These are phyloP conservation scores for Cymbidium sinense DNA, from an alignment of 106 monocot species.

Conservation along the genomic window DNA sequence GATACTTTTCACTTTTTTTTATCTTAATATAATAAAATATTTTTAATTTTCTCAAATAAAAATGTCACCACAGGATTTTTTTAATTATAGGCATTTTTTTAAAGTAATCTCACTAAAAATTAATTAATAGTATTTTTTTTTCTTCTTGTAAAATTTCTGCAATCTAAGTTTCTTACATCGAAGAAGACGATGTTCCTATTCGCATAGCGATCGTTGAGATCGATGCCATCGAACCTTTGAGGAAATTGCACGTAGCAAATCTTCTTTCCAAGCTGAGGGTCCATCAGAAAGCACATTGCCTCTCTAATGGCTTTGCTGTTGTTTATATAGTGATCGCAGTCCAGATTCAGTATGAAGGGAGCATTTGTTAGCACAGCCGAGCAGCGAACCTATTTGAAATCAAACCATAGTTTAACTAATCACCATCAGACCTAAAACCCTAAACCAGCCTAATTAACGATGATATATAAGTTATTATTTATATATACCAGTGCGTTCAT, in stretches of 20 bases:
- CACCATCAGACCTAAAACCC: too few species aligned
- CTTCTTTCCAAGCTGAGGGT: constrained; percentile 91
- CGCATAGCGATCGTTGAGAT: constrained; percentile 69
- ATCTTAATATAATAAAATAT: too few species aligned
- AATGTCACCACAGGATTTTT: too few species aligned
- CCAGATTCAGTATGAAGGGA: constrained; percentile 79
- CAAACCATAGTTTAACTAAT: too few species aligned
- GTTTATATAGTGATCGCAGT: constrained; percentile 92
- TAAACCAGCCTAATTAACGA: too few species aligned
- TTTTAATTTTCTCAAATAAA: too few species aligned
- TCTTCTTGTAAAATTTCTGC: too few species aligned
- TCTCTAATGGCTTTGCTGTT: constrained; percentile 86
- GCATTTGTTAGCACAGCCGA: constrained; percentile 91
- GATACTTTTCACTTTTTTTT: too few species aligned
- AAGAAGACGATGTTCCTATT: constrained; percentile 94
- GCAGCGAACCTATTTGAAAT: constrained; percentile 46
- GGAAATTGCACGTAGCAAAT: constrained; percentile 95
- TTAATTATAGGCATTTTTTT: too few species aligned
- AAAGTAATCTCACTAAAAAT: too few species aligned
- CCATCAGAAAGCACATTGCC: constrained; percentile 97
- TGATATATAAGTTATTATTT: too few species aligned
- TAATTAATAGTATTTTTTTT: too few species aligned
- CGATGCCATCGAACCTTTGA: constrained; percentile 88
- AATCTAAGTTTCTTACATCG: constrained; percentile 33
- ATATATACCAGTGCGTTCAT: constrained; percentile 90